phyloP scores from a whole-genome alignment of 23 red algal species.

The Gracilaria gracilis region DNA sequence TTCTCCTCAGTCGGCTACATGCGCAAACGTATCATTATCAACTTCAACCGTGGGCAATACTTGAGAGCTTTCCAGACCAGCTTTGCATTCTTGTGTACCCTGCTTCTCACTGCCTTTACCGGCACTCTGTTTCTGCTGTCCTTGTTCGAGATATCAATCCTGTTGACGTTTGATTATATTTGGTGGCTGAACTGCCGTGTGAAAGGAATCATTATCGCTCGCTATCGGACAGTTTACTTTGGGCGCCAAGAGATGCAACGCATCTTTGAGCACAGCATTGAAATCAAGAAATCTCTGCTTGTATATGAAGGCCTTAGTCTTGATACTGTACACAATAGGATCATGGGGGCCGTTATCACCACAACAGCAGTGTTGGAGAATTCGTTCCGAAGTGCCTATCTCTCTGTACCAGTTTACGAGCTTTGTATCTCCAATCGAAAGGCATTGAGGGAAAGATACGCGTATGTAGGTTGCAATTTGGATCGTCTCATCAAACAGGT shows the following conservation, averaged over 20 bases:
- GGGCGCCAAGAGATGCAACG: conserved; percentile 19
- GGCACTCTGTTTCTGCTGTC: background rate
- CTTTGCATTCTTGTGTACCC: background rate
- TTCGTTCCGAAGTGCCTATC: conserved; percentile 7
- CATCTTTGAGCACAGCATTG: conserved; percentile 35
- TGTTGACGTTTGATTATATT: background rate
- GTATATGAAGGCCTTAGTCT: background rate
- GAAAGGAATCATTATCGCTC: background rate
- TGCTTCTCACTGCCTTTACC: background rate
- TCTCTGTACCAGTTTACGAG: conserved; percentile 6
- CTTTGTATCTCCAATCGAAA: conserved; percentile 9
- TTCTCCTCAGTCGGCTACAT: background rate
- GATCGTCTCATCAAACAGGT: conserved; percentile 30
- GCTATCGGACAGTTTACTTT: conserved; percentile 24
- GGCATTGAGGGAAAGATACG: conserved; percentile 5
- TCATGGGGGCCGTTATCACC: conserved; percentile 23
- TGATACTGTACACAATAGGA: background rate
- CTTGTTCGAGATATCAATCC: background rate
- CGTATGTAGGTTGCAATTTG: background rate
- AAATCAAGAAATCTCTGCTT: background rate
- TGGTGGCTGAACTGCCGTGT: background rate
- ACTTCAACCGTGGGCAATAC: background rate
- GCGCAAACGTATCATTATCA: background rate
- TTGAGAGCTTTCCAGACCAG: background rate
- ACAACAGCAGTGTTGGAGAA: conserved; percentile 28